phyloP scores from a whole-genome alignment of 2,329 filamentous ascomycete genomes.

The Aspergillus sp. region DNA sequence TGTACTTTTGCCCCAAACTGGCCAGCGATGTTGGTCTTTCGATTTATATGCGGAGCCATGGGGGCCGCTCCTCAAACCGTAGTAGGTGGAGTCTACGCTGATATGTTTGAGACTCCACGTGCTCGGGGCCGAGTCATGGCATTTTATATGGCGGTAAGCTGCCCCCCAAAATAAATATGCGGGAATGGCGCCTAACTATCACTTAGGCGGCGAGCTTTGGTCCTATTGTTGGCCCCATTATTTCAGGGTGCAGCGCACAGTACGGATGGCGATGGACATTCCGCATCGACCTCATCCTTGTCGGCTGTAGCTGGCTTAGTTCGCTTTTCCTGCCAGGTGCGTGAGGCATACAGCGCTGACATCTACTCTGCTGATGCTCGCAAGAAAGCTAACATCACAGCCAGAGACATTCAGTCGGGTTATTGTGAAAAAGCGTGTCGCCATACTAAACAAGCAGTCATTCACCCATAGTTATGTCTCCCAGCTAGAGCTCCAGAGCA shows the following conservation, averaged over 20 bases:
- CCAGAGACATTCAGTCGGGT: conserved; percentile 63
- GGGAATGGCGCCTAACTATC: not conserved
- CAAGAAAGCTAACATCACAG: not conserved
- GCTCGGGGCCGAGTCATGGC: conserved; percentile 43
- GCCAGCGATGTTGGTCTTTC: conserved; percentile 44
- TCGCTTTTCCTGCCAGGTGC: conserved; percentile 61
- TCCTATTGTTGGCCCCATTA: conserved; percentile 46
- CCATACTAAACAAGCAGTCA: conserved; percentile 58
- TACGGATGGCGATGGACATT: conserved; percentile 53
- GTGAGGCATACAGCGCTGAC: not conserved
- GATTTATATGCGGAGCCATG: conserved; percentile 44
- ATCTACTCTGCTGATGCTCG: too few species aligned
- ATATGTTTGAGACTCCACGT: conserved; percentile 45
- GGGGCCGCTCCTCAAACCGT: conserved; percentile 48
- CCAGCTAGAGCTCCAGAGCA: conserved; percentile 61
- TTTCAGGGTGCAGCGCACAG: conserved; percentile 46
- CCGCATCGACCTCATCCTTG: conserved; percentile 67
- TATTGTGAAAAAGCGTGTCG: conserved; percentile 60
- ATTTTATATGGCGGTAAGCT: conserved; percentile 44
- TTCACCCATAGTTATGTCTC: conserved; percentile 52
- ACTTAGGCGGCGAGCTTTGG: conserved; percentile 41
- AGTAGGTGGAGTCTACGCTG: conserved; percentile 49
- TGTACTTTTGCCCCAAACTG: conserved; percentile 48
- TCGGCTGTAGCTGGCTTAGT: conserved; percentile 58
- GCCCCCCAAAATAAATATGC: not conserved